Evolutionary conservation across 495 filamentous ascomycete species (phyloP), one percentile per base, ranked within the genome.

Genomic region (Neurospora terricola): DNA sequence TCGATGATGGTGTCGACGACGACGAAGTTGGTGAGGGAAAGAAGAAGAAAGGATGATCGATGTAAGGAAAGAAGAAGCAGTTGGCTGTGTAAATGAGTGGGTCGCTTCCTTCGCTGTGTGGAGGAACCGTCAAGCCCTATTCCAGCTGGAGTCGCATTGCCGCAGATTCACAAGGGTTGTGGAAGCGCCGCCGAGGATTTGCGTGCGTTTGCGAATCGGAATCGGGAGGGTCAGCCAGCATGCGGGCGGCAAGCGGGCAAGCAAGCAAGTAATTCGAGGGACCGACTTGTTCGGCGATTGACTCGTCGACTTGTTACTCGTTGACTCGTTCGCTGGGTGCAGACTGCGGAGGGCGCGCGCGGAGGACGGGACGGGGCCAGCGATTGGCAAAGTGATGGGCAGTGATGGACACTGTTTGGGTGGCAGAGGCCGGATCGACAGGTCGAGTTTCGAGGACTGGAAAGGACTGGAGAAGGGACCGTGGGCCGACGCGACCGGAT

Each of bases 1-100:
- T 70, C 75, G 69, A 70, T 48, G 70, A 74, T 48, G 71, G 74
- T 23, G 27, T 66, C 54, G 8, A 62, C 14, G 54, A 66, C 54
- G 27, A 66, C 14, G 54, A 66, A 73, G 72, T 75, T 66, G 70
- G 69, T 38, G 73, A 69, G 39, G 18, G 18, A 45, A 39, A 68
- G 71, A 59, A 66, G 36, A 75, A 39, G 54, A 70, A 70, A 71
- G 27, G 43, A 72, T 34, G 6, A 66, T 66, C 54, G 54, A 66
- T 66, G 54, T 34, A 69, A 42, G 45, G 70, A 77, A 76, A 66
- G 71, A 71, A 70, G 45, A 68, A 66, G 54, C 54, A 66, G 54
- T 66, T 66, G 54, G 54, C 34, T 34, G 12, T 34, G 27, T 66
- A 34, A 66, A 66, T 66, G 54, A 66, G 54, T 66, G 54, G 54